A percentile compares a stretch with the other conserved stretches of the same genome.
Evolutionary conservation across 2,329 filamentous ascomycete genomes (phyloP).

Genomic region (Colletotrichum tropicicola): DNA sequence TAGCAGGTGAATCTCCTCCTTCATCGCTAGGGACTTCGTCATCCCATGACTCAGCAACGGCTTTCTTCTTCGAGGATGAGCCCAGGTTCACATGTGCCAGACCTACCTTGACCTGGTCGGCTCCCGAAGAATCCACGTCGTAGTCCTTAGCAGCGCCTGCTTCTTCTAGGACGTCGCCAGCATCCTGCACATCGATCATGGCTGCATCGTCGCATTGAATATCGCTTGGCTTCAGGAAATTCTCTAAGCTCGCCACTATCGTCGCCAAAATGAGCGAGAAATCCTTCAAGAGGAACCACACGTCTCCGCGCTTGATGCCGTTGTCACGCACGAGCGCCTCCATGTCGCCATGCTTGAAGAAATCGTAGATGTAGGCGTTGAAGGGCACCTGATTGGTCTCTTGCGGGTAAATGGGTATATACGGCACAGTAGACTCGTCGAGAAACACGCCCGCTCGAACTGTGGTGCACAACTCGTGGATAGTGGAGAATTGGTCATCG

Average conservation of each 20-base stretch:
- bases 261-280: conserved; percentile 70
- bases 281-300: conserved; percentile 77
- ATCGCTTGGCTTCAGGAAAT: conserved; percentile 53
- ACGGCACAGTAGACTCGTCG: conserved; percentile 77
- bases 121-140: background rate
- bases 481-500: conserved; percentile 68
- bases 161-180: conserved; percentile 50
- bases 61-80: conserved; percentile 45
- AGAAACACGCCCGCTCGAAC: conserved; percentile 76
- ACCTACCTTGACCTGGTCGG: conserved; percentile 38
- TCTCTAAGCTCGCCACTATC: conserved; percentile 72
- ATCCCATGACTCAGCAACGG: conserved; percentile 52
- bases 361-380: conserved; percentile 79
- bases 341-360: conserved; percentile 77
- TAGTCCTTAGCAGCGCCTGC: conserved; percentile 22
- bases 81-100: no score
- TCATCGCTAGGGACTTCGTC: conserved; percentile 43
- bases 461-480: conserved; percentile 73
- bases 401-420: conserved; percentile 68
- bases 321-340: conserved; percentile 70
- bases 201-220: conserved; percentile 37
- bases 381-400: conserved; percentile 58
- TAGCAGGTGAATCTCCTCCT: conserved; percentile 27
- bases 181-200: conserved; percentile 54
- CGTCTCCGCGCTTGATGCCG: conserved; percentile 69